These are phyloP conservation scores for Spiraea crenata DNA, from an alignment of 331 rosid species.

Conservation along the genomic window DNA sequence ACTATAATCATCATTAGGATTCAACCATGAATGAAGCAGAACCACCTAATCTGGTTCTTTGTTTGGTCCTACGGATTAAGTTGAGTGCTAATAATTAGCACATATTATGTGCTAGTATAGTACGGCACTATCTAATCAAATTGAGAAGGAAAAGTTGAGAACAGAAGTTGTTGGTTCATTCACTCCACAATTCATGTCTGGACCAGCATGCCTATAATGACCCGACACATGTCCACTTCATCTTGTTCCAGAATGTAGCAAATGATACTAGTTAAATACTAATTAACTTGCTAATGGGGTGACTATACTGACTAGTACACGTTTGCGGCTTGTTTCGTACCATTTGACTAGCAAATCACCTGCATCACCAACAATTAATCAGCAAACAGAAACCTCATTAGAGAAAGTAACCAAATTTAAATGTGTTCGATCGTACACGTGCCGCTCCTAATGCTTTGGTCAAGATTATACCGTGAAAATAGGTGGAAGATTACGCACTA, in stretches of 20 bases:
- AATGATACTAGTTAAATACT: background rate
- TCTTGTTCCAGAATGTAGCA: conserved; percentile 1
- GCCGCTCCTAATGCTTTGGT: conserved; percentile 27
- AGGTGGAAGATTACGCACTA: background rate
- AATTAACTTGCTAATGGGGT: background rate
- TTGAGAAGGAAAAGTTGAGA: too few relatives aligned
- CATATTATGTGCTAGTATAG: background rate
- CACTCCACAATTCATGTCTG: too few relatives aligned
- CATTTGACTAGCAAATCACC: conserved; percentile 1
- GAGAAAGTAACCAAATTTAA: background rate
- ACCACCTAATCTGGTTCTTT: background rate
- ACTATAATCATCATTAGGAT: background rate
- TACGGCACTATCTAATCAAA: too few relatives aligned
- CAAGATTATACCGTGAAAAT: conserved; percentile 29
- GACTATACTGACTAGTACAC: background rate
- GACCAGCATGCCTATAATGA: background rate
- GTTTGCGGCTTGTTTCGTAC: background rate
- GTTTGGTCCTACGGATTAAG: background rate
- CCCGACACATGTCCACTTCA: conserved; percentile 2
- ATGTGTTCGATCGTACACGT: conserved; percentile 19
- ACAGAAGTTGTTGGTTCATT: background rate
- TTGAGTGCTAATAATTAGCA: background rate
- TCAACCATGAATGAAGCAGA: background rate
- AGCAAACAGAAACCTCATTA: background rate
- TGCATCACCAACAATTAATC: background rate